Evolutionary conservation across 768 basidiomycete species (phyloP).

Genomic region (Collybia sp.): DNA sequence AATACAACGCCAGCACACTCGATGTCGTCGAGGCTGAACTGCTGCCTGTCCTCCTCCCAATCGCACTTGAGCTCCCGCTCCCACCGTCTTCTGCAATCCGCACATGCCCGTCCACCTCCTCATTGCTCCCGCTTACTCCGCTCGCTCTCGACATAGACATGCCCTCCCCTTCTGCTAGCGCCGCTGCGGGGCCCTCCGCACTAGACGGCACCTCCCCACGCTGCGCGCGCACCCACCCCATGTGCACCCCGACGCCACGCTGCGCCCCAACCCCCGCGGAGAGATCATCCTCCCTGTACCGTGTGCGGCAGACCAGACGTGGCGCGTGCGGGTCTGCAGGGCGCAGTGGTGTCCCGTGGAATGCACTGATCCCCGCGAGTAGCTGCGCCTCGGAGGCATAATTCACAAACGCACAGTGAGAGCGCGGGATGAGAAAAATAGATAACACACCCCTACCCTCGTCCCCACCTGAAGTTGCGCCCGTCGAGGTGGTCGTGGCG

Average conservation of each 20-base stretch:
- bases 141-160: too few relatives aligned
- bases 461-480: too few relatives aligned
- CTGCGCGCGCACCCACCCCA: slow-evolving; percentile 68
- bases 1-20: slow-evolving; percentile 67
- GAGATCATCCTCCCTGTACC: slow-evolving; percentile 79
- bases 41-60: too few relatives aligned
- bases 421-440: slow-evolving; percentile 92
- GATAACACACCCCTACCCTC: slow-evolving; percentile 79
- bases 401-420: slow-evolving; percentile 93
- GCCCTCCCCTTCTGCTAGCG: too few relatives aligned
- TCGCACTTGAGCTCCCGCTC: too few relatives aligned
- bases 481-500: too few relatives aligned
- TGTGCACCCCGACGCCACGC: slow-evolving; percentile 81
- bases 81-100: too few relatives aligned
- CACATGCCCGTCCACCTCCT: too few relatives aligned
- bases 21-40: slow-evolving; percentile 70
- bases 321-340: slow-evolving; percentile 70
- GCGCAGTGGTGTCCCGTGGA: slow-evolving; percentile 70
- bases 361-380: slow-evolving; percentile 59
- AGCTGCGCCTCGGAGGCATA: slow-evolving; percentile 64
- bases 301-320: slow-evolving; percentile 76
- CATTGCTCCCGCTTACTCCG: too few relatives aligned
- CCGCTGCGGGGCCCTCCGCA: too few relatives aligned
- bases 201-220: slow-evolving; percentile 14
- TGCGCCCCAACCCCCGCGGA: slow-evolving; percentile 91